These are phyloP conservation scores for Datisca glomerata DNA, from an alignment of 306 rosid genomes.

Conservation along the genomic window DNA sequence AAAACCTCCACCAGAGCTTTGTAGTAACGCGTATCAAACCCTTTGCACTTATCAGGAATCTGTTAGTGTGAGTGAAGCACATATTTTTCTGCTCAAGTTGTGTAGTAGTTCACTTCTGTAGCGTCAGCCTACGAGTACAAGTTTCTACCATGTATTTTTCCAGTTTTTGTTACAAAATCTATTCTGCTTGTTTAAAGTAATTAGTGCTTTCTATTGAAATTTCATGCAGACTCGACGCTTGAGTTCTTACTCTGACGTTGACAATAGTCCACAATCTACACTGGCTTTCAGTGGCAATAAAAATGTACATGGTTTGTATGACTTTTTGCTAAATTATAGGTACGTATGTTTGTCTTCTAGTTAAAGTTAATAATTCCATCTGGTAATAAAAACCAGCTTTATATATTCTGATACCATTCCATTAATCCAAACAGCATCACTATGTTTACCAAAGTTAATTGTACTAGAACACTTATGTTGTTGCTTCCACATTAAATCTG, in stretches of 20 bases:
- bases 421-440: too few species aligned
- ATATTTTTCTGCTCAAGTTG: too few species aligned
- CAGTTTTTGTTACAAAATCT: background rate
- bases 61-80: too few species aligned
- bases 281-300: conserved; percentile 60
- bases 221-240: conserved; percentile 52
- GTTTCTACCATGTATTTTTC: background rate
- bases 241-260: conserved; percentile 53
- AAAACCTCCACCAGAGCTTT: too few species aligned
- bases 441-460: too few species aligned
- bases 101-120: background rate
- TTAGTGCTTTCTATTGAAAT: conserved; percentile 2
- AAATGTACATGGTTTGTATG: conserved; percentile 67
- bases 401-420: too few species aligned
- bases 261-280: conserved; percentile 69
- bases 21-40: too few species aligned
- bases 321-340: conserved; percentile 80
- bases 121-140: background rate
- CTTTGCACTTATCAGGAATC: too few species aligned
- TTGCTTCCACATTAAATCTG: too few species aligned
- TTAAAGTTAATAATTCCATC: too few species aligned
- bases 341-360: conserved; percentile 26
- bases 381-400: too few species aligned
- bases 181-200: background rate
- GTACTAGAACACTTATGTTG: too few species aligned